Percentiles rank a stretch among this genome's conserved stretches.
Evolutionary conservation across 1,139 yeast species (phyloP).

Genomic region (Geotrichum bryndzae): DNA sequence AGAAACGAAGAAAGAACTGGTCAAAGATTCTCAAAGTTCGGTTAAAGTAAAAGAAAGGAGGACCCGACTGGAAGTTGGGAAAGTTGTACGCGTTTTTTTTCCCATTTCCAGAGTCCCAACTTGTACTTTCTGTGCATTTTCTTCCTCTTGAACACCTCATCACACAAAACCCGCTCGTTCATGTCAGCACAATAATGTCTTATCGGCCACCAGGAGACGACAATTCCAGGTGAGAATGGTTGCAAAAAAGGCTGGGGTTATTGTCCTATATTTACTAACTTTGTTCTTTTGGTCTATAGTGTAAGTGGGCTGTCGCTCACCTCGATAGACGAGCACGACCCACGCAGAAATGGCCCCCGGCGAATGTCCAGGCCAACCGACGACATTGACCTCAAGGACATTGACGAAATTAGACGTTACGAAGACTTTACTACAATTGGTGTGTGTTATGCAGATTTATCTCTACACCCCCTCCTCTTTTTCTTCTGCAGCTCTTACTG

Average conservation of each 20-base stretch:
- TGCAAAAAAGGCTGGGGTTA: neutral
- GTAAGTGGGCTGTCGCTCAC: conserved; percentile 10
- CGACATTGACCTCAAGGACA: conserved; percentile 20
- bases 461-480: neutral
- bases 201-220: neutral
- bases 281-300: neutral
- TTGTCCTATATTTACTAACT: neutral
- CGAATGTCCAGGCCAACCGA: neutral
- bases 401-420: conserved; percentile 31
- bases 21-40: neutral
- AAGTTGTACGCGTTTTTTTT: neutral
- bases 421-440: conserved; percentile 34
- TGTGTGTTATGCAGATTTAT: neutral
- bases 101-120: neutral
- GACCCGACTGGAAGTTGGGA: neutral
- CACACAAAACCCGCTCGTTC: neutral
- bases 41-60: neutral
- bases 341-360: neutral
- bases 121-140: neutral
- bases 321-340: conserved; percentile 7
- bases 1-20: neutral
- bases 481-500: conserved; percentile 36
- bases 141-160: neutral
- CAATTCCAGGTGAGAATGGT: neutral
- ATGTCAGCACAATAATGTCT: neutral